A percentile compares a stretch with the other conserved stretches of the same genome.
These are phyloP conservation scores for Alternaria incomplexa DNA, from an alignment of 2,329 filamentous ascomycete genomes.

Conservation along the genomic window DNA sequence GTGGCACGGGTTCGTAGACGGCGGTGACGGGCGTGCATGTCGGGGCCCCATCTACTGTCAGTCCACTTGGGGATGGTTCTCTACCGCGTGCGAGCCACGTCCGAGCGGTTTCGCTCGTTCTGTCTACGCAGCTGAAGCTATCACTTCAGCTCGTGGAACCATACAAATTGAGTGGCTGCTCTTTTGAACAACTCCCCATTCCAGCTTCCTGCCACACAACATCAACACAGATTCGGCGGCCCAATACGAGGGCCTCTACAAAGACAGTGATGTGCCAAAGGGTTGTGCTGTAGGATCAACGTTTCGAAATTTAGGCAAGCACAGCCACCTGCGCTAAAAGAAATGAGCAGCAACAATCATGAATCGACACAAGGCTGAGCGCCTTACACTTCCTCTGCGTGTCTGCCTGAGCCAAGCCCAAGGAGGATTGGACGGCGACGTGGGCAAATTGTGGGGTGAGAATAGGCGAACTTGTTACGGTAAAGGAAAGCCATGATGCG, in stretches of 20 bases:
- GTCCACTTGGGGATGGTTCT: conserved; percentile 19
- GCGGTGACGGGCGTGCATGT: conserved; percentile 11
- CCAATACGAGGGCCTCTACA: not conserved
- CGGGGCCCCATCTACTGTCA: conserved; percentile 14
- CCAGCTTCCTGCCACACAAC: not conserved
- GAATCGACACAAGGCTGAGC: conserved; percentile 26
- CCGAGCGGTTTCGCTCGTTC: conserved; percentile 23
- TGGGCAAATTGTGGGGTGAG: conserved; percentile 11
- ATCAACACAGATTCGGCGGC: not conserved
- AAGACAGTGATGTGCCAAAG: conserved; percentile 13
- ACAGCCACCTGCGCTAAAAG: conserved; percentile 41
- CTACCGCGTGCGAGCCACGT: conserved; percentile 28
- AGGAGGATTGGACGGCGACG: conserved; percentile 17
- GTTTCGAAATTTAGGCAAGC: conserved; percentile 23
- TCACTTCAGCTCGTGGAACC: conserved; percentile 30
- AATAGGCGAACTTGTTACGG: conserved; percentile 18
- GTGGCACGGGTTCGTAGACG: conserved; percentile 31
- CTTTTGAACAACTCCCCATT: conserved; percentile 2
- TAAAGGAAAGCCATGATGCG: conserved; percentile 21
- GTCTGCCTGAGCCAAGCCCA: conserved; percentile 29
- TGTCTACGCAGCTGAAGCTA: conserved; percentile 24
- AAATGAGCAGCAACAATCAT: conserved; percentile 23
- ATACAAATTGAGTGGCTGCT: conserved; percentile 9
- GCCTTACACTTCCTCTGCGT: conserved; percentile 21
- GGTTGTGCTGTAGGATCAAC: conserved; percentile 12